phyloP scores from a whole-genome alignment of 2,329 filamentous ascomycete species.

The Diplodia seriata region DNA sequence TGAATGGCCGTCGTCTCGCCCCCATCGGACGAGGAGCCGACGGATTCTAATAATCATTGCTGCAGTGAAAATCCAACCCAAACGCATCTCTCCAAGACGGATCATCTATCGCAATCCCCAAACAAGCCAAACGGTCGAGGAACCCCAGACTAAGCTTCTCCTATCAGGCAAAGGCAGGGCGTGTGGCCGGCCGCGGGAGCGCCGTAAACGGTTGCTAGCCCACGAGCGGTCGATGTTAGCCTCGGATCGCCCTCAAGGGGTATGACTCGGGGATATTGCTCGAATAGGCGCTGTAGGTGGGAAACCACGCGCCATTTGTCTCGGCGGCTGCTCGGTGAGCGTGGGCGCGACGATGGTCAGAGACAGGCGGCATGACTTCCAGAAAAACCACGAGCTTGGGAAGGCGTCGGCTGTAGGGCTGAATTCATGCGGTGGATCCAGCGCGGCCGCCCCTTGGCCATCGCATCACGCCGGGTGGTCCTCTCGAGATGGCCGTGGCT shows the following conservation, averaged over 20 bases:
- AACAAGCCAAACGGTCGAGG: slow-evolving; percentile 1
- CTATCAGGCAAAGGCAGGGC: background rate
- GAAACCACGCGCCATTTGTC: slow-evolving; percentile 13
- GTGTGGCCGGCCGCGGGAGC: slow-evolving; percentile 14
- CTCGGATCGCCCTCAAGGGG: slow-evolving; percentile 13
- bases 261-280: slow-evolving; percentile 14
- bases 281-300: background rate
- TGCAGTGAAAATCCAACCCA: slow-evolving; percentile 5
- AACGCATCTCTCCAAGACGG: background rate
- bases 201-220: slow-evolving; percentile 24
- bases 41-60: slow-evolving; percentile 1
- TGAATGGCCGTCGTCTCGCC: background rate
- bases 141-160: slow-evolving; percentile 20
- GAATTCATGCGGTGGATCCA: background rate
- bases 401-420: slow-evolving; percentile 20
- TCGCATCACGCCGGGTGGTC: background rate
- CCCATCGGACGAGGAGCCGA: background rate
- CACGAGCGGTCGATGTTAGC: background rate
- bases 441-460: background rate
- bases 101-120: slow-evolving; percentile 9
- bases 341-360: background rate
- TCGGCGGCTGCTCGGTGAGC: slow-evolving; percentile 19
- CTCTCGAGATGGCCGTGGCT: background rate
- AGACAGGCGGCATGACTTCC: slow-evolving; percentile 5
- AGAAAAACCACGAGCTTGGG: slow-evolving; percentile 1